Conservation (phyloP, 2,329 filamentous ascomycete species). For the Aotearoamyces nothofagi region DNA sequence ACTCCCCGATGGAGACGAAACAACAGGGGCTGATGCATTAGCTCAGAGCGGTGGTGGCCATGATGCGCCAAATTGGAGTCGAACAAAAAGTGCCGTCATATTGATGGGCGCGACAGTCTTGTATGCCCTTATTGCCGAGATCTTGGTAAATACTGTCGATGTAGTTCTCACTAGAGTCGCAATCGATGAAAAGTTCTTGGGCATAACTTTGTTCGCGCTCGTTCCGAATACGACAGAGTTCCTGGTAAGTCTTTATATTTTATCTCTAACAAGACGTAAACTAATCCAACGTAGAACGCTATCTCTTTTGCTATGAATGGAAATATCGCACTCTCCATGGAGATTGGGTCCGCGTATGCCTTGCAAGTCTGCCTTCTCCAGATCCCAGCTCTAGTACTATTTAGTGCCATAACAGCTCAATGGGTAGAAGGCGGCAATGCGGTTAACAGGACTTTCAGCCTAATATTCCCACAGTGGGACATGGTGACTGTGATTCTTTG, state of each 20-base stretch:
- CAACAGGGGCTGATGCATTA: slow-evolving; percentile 21
- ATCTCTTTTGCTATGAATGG: slow-evolving; percentile 99
- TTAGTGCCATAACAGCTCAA: slow-evolving; percentile 60
- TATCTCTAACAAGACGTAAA: slow-evolving; percentile 8
- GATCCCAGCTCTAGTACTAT: slow-evolving; percentile 83
- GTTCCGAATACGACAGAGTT: slow-evolving; percentile 99
- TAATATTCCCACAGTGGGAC: slow-evolving; percentile 98
- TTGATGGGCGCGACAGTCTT: slow-evolving; percentile 77
- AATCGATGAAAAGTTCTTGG: slow-evolving; percentile 93
- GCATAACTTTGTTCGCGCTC: slow-evolving; percentile 89
- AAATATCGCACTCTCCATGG: slow-evolving; percentile 97
- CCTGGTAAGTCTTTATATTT: slow-evolving; percentile 40
- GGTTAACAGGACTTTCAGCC: slow-evolving; percentile 53
- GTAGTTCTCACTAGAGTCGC: slow-evolving; percentile 83
- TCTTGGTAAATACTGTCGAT: slow-evolving; percentile 91
- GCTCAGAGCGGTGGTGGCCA: slow-evolving; percentile 51
- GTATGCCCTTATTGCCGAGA: slow-evolving; percentile 95
- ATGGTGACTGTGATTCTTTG: slow-evolving; percentile 95
- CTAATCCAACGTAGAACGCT: slow-evolving; percentile 67
- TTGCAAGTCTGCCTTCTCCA: slow-evolving; percentile 92
- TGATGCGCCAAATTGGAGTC: slow-evolving; percentile 97
- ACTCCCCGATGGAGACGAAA: slow-evolving; percentile 17
- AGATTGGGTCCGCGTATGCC: slow-evolving; percentile 94
- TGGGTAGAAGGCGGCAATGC: slow-evolving; percentile 38
- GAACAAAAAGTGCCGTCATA: slow-evolving; percentile 78